These are phyloP conservation scores for Pseudogymnoascus sp. DNA, from an alignment of 2,329 filamentous ascomycete species.

Conservation along the genomic window DNA sequence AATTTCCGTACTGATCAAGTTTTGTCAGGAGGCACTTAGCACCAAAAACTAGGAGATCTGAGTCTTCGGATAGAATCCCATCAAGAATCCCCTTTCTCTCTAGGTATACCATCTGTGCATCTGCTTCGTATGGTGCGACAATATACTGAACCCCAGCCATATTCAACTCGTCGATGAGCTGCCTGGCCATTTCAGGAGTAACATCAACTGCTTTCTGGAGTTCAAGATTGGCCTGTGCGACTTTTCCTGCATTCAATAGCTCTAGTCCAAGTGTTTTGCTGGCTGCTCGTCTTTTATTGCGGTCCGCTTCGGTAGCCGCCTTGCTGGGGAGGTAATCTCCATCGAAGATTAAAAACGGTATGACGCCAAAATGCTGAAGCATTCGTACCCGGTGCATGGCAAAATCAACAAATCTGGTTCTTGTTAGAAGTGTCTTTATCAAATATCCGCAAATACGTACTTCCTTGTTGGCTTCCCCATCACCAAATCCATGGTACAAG, in stretches of 20 bases:
- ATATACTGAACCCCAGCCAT: constrained; percentile 73
- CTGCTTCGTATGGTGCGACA: constrained; percentile 94
- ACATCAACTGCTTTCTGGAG: constrained; percentile 94
- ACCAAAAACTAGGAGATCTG: constrained; percentile 90
- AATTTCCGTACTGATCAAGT: constrained; percentile 87
- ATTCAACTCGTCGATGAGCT: constrained; percentile 88
- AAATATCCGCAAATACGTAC: constrained; percentile 43
- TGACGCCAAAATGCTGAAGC: constrained; percentile 88
- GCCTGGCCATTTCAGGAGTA: constrained; percentile 89
- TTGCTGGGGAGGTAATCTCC: constrained; percentile 94
- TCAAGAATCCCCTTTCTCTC: constrained; percentile 77
- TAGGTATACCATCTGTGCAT: constrained; percentile 92
- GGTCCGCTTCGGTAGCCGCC: constrained; percentile 72
- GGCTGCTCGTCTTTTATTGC: constrained; percentile 69
- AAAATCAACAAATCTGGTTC: constrained; percentile 74
- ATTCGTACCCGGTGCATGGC: constrained; percentile 87
- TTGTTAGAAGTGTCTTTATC: constrained; percentile 19
- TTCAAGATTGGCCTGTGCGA: constrained; percentile 72
- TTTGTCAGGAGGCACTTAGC: constrained; percentile 88
- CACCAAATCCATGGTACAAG: constrained; percentile 86
- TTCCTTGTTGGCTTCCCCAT: constrained; percentile 81
- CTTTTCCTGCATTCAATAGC: constrained; percentile 73
- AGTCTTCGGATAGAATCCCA: constrained; percentile 93
- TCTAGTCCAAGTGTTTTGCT: constrained; percentile 71
- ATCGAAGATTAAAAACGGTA: constrained; percentile 93